Percentiles rank a stretch among this genome's conserved stretches.
phyloP scores from a whole-genome alignment of 1,139 yeast species.

The Yamadazyma sp. region DNA sequence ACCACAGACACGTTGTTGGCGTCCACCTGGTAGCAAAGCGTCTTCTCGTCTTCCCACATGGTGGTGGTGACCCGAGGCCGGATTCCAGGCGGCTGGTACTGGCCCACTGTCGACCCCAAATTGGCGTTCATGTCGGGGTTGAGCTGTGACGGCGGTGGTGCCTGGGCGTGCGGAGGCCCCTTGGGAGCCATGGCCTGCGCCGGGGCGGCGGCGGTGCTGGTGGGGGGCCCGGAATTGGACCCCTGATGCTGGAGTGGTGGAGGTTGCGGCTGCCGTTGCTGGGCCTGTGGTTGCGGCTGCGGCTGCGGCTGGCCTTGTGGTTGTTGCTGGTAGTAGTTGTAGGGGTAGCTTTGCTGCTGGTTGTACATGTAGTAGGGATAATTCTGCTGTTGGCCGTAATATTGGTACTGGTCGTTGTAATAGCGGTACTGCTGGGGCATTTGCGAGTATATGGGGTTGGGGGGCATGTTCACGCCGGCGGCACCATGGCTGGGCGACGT shows the following conservation, averaged over 20 bases:
- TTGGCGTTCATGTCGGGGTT: slow-evolving; percentile 1
- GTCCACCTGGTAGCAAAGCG: slow-evolving; percentile 92
- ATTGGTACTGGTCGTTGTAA: slow-evolving; percentile 16
- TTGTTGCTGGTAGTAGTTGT: slow-evolving; percentile 14
- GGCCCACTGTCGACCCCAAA: slow-evolving; percentile 39
- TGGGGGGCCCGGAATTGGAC: background rate
- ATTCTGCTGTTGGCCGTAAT: slow-evolving; percentile 19
- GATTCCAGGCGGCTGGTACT: slow-evolving; percentile 52
- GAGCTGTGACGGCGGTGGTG: slow-evolving; percentile 3
- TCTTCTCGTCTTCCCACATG: slow-evolving; percentile 96
- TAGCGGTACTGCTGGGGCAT: slow-evolving; percentile 13
- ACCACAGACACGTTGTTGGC: slow-evolving; percentile 90
- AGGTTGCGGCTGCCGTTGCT: slow-evolving; percentile 6
- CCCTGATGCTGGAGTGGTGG: slow-evolving; percentile 4
- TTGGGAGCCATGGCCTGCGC: background rate
- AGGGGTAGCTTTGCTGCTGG: slow-evolving; percentile 18
- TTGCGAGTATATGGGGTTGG: slow-evolving; percentile 10
- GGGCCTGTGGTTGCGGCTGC: slow-evolving; percentile 11
- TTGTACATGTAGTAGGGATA: slow-evolving; percentile 19
- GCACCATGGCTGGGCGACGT: slow-evolving; percentile 11
- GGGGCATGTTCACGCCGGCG: slow-evolving; percentile 14
- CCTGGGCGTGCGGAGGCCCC: background rate
- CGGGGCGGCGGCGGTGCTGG: background rate
- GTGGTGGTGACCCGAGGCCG: slow-evolving; percentile 91
- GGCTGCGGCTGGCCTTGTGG: slow-evolving; percentile 13